Evolutionary conservation across 2,329 filamentous ascomycete genomes (phyloP).

Genomic region (Cordyceps javanica): DNA sequence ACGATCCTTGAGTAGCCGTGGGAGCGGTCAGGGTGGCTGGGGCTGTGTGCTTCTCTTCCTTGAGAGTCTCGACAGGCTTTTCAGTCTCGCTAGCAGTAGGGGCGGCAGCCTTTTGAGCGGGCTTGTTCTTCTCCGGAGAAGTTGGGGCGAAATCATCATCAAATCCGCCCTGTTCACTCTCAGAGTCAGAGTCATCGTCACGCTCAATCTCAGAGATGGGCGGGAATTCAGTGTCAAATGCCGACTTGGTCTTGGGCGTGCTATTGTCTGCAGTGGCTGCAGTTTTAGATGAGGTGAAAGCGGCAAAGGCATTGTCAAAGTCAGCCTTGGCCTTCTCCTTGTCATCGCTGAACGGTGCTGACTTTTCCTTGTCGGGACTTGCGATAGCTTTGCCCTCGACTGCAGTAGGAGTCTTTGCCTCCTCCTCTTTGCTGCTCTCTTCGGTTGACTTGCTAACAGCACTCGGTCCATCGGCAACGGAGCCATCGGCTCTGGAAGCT

Average conservation of each 20-base stretch:
- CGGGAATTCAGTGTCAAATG: slow-evolving; percentile 76
- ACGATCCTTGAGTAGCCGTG: slow-evolving; percentile 17
- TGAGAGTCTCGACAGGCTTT: slow-evolving; percentile 19
- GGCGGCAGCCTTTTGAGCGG: slow-evolving; percentile 13
- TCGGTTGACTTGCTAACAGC: slow-evolving; percentile 17
- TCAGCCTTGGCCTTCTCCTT: slow-evolving; percentile 66
- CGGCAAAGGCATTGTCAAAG: slow-evolving; percentile 79
- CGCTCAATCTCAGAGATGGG: slow-evolving; percentile 82
- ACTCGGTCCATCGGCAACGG: slow-evolving; percentile 17
- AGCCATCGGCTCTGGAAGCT: slow-evolving; percentile 50
- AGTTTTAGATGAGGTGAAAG: slow-evolving; percentile 55
- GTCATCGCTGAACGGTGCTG: slow-evolving; percentile 45
- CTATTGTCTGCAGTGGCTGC: slow-evolving; percentile 35
- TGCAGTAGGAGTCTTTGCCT: not conserved
- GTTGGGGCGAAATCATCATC: slow-evolving; percentile 85
- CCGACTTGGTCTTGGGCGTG: slow-evolving; percentile 38
- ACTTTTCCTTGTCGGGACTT: slow-evolving; percentile 8
- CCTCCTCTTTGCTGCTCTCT: slow-evolving; percentile 16
- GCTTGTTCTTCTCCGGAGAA: slow-evolving; percentile 36
- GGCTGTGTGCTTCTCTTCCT: slow-evolving; percentile 26
- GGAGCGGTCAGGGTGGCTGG: slow-evolving; percentile 25
- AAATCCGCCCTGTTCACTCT: slow-evolving; percentile 75
- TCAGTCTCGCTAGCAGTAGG: not conserved
- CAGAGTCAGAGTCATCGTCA: slow-evolving; percentile 75
- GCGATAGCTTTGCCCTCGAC: slow-evolving; percentile 9